A percentile compares a stretch with the other conserved stretches of the same genome.
Conservation (phyloP, 257 asterid genomes). For the Cynanchum wilfordii region DNA sequence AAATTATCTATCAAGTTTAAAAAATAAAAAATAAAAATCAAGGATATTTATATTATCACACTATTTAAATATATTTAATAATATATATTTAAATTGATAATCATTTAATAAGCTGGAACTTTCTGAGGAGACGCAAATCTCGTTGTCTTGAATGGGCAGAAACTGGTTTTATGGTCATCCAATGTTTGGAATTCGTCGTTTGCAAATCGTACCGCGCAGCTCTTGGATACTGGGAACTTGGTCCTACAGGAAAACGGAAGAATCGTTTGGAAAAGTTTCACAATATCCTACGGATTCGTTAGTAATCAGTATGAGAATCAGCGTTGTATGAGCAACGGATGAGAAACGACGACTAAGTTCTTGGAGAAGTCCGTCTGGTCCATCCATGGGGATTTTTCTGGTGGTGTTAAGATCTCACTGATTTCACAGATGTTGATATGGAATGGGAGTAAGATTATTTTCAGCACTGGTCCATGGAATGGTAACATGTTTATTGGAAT, state of each 20-base stretch:
- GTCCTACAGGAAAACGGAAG: slow-evolving; percentile 31
- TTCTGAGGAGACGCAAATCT: slow-evolving; percentile 42
- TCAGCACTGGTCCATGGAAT: slow-evolving; percentile 50
- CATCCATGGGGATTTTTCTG: slow-evolving; percentile 42
- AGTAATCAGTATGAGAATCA: slow-evolving; percentile 35
- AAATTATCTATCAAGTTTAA: too few relatives aligned
- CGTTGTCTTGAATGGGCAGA: slow-evolving; percentile 29
- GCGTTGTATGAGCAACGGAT: slow-evolving; percentile 23
- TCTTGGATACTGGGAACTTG: slow-evolving; percentile 46
- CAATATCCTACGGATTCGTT: slow-evolving; percentile 31
- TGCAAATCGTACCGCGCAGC: slow-evolving; percentile 30
- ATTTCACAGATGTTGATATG: slow-evolving; percentile 33
- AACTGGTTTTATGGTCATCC: slow-evolving; percentile 39
- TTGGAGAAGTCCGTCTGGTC: slow-evolving; percentile 40
- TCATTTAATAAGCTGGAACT: too few relatives aligned
- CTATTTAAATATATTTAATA: too few relatives aligned
- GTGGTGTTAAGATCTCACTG: slow-evolving; percentile 14
- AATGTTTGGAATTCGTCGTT: slow-evolving; percentile 1
- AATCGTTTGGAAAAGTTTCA: slow-evolving; percentile 48
- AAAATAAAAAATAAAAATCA: too few relatives aligned
- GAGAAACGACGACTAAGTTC: slow-evolving; percentile 24
- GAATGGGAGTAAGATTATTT: slow-evolving; percentile 23
- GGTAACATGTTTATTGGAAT: slow-evolving; percentile 22
- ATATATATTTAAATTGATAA: too few relatives aligned
- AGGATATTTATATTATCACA: too few relatives aligned